phyloP scores from a whole-genome alignment of 164 flowering plant species.

The Malania oleifera region DNA sequence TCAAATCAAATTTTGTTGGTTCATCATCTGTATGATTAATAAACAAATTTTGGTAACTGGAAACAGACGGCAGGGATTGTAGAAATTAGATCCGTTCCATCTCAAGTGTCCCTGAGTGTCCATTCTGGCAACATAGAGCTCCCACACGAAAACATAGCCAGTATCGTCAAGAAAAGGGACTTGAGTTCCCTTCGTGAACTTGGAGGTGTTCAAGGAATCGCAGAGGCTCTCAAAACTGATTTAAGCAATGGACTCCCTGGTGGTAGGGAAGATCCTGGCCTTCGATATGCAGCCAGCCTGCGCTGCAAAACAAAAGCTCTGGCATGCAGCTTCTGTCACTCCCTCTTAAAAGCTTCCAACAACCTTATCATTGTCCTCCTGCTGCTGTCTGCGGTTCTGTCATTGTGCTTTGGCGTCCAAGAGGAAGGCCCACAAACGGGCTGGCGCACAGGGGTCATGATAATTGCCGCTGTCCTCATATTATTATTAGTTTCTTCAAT shows the following conservation, averaged over 20 bases:
- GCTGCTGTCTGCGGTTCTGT: neutral
- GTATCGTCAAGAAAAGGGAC: slow-evolving; percentile 9
- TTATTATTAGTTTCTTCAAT: slow-evolving; percentile 1
- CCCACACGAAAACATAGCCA: slow-evolving; percentile 7
- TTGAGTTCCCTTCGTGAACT: neutral
- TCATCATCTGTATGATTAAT: too few species aligned
- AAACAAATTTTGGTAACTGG: too few species aligned
- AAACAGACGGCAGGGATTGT: too few species aligned
- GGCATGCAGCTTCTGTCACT: neutral
- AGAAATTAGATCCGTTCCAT: too few species aligned
- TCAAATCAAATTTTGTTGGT: too few species aligned
- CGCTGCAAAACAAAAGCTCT: neutral
- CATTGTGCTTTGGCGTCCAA: slow-evolving; percentile 13
- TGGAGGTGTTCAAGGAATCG: slow-evolving; percentile 14
- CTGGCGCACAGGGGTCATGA: slow-evolving; percentile 11
- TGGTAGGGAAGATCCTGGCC: neutral
- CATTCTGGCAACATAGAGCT: too few species aligned
- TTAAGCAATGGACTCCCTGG: slow-evolving; percentile 7
- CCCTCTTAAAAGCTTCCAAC: neutral
- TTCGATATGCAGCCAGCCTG: neutral
- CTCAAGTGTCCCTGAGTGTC: too few species aligned
- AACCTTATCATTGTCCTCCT: slow-evolving; percentile 14
- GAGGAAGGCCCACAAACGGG: slow-evolving; percentile 13
- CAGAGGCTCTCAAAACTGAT: slow-evolving; percentile 13
- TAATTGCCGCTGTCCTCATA: slow-evolving; percentile 4